A percentile compares a stretch with the other conserved stretches of the same genome.
Conservation (phyloP, 2,329 filamentous ascomycete species). For the Ophiostoma ips region DNA sequence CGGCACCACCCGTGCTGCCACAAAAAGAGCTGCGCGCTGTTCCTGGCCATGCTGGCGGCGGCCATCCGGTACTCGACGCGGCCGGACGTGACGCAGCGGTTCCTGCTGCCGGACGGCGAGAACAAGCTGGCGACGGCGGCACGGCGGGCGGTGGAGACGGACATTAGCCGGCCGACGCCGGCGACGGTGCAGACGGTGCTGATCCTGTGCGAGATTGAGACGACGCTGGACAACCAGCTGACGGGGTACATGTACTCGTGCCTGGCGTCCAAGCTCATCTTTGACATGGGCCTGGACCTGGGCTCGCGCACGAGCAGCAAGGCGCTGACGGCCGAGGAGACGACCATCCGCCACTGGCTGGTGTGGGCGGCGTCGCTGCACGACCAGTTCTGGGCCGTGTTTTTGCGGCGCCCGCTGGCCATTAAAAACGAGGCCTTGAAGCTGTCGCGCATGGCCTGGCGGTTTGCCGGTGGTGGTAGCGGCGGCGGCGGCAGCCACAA, state of each 20-base stretch:
- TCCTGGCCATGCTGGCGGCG: slow-evolving; percentile 9
- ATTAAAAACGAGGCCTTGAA: slow-evolving; percentile 7
- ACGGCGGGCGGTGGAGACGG: slow-evolving; percentile 3
- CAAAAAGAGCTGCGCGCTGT: slow-evolving; percentile 3
- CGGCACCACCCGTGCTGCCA: slow-evolving; percentile 2
- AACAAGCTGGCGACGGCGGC: slow-evolving; percentile 5
- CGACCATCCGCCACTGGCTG: slow-evolving; percentile 9
- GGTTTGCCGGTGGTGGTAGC: not conserved
- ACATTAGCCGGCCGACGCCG: slow-evolving; percentile 4
- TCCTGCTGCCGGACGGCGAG: slow-evolving; percentile 1
- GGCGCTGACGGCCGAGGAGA: slow-evolving; percentile 3
- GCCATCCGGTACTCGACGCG: slow-evolving; percentile 7
- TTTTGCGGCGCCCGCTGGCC: slow-evolving; percentile 5
- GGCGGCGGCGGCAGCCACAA: too few species aligned
- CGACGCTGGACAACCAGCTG: slow-evolving; percentile 8
- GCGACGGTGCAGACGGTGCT: slow-evolving; percentile 8
- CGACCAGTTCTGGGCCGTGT: slow-evolving; percentile 9
- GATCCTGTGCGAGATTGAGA: slow-evolving; percentile 9
- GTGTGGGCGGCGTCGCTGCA: slow-evolving; percentile 10
- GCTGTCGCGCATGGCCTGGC: slow-evolving; percentile 8
- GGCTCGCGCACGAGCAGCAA: slow-evolving; percentile 2
- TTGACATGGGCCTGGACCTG: slow-evolving; percentile 8
- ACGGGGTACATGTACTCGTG: slow-evolving; percentile 11
- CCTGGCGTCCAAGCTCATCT: slow-evolving; percentile 8
- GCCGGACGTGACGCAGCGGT: slow-evolving; percentile 2